A percentile compares a stretch with the other conserved stretches of the same genome.
Evolutionary conservation across 352 stramenopile genomes (phyloP).

Genomic region (Phytopythium kandeliae): DNA sequence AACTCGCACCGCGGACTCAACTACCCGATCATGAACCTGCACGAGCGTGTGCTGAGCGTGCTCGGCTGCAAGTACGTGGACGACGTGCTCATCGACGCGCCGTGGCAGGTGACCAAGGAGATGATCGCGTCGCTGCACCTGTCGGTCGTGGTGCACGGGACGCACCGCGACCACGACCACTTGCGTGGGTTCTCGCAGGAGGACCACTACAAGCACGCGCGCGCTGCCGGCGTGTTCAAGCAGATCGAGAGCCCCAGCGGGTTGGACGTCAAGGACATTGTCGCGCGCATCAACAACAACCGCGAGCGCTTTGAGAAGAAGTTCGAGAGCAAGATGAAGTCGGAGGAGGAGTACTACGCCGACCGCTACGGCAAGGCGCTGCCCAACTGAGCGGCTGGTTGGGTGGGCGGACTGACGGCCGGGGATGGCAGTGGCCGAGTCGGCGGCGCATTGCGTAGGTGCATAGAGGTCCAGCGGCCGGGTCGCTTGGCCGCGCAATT

Average conservation of each 20-base stretch:
- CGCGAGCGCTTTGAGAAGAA: constrained; percentile 90
- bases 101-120: constrained; percentile 92
- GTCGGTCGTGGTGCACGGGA: constrained; percentile 80
- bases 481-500: no score
- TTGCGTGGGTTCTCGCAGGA: constrained; percentile 55
- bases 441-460: neutral
- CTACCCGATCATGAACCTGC: constrained; percentile 98
- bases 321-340: constrained; percentile 91
- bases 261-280: constrained; percentile 85
- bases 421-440: no score
- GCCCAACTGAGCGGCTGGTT: no score
- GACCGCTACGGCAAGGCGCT: constrained; percentile 75
- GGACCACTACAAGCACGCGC: constrained; percentile 75
- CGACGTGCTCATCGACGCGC: constrained; percentile 98
- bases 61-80: constrained; percentile 96
- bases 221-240: constrained; percentile 80
- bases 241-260: constrained; percentile 64
- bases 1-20: constrained; percentile 87
- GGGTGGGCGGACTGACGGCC: constrained; percentile 1
- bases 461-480: neutral
- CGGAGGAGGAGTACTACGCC: constrained; percentile 91
- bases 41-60: constrained; percentile 96
- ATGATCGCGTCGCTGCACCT: constrained; percentile 94
- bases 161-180: constrained; percentile 74
- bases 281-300: constrained; percentile 87